A percentile compares a stretch with the other conserved stretches of the same genome.
Conservation (phyloP, 352 stramenopile species). For the Phytophthora multivora region DNA sequence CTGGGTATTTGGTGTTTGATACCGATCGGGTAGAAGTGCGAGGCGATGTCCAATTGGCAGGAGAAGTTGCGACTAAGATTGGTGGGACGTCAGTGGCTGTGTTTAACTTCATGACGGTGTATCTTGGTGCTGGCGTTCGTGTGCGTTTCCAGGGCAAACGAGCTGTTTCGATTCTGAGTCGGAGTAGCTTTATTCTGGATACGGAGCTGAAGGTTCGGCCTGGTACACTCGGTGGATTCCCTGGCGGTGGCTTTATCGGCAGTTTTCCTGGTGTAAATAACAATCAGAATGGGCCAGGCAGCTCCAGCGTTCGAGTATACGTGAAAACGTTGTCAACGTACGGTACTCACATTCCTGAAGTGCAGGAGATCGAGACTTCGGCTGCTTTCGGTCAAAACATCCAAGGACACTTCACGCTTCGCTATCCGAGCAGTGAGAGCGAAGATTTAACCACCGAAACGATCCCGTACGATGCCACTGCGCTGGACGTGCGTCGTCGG, state of each 20-base stretch:
- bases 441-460: constrained; percentile 27
- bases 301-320: constrained; percentile 89
- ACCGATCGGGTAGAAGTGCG: constrained; percentile 59
- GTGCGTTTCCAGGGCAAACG: constrained; percentile 88
- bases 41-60: constrained; percentile 64
- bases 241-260: constrained; percentile 88
- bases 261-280: constrained; percentile 51
- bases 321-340: constrained; percentile 92
- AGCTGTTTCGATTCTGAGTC: constrained; percentile 90
- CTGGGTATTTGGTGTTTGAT: constrained; percentile 80
- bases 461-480: constrained; percentile 80
- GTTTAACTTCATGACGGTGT: constrained; percentile 96
- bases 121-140: constrained; percentile 80
- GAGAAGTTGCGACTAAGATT: constrained; percentile 66
- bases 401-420: constrained; percentile 75
- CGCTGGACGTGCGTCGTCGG: constrained; percentile 58
- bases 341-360: constrained; percentile 85
- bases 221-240: constrained; percentile 93
- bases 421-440: constrained; percentile 28
- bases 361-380: constrained; percentile 91
- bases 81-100: constrained; percentile 90
- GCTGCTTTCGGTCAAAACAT: constrained; percentile 86
- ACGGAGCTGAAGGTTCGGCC: constrained; percentile 79
- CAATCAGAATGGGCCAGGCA: constrained; percentile 95
- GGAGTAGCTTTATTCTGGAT: constrained; percentile 92